Evolutionary conservation across 2,329 filamentous ascomycete species (phyloP).

Genomic region (Fusarium transvaalense): DNA sequence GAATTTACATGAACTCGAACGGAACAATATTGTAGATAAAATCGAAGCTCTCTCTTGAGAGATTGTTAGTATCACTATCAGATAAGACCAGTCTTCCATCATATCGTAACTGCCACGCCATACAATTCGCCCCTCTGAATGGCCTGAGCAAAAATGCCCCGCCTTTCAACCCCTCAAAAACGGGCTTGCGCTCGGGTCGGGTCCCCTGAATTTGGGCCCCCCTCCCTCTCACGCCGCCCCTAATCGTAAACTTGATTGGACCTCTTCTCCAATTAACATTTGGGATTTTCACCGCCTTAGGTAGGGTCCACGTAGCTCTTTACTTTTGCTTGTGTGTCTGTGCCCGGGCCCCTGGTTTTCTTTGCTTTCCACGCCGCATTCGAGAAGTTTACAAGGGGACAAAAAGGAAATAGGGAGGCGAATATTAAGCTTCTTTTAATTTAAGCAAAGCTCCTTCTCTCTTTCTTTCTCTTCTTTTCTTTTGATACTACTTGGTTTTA

Average conservation of each 20-base stretch:
- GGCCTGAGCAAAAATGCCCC: conserved; percentile 31
- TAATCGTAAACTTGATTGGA: conserved; percentile 26
- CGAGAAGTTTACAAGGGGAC: conserved; percentile 6
- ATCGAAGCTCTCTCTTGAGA: neutral
- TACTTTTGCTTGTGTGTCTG: too few species aligned
- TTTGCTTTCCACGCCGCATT: conserved; percentile 12
- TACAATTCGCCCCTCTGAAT: conserved; percentile 35
- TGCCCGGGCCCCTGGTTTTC: conserved; percentile 19
- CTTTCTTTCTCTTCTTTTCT: neutral
- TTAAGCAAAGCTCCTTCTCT: neutral
- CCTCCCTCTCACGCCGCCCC: conserved; percentile 21
- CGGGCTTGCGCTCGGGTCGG: conserved; percentile 7
- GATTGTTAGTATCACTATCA: neutral
- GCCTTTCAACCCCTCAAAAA: conserved; percentile 44
- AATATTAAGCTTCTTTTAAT: conserved; percentile 36
- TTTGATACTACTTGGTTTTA: neutral
- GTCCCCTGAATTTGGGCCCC: conserved; percentile 37
- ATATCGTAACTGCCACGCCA: conserved; percentile 35
- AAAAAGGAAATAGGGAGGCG: conserved; percentile 23
- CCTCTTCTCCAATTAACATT: conserved; percentile 23
- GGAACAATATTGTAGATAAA: neutral
- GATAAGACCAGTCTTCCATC: neutral
- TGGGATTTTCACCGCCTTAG: conserved; percentile 46
- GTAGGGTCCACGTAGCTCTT: conserved; percentile 41
- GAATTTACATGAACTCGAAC: neutral